Evolutionary conservation across 371 early-diverging fungal species (phyloP).

Genomic region (Mortierella sp.): DNA sequence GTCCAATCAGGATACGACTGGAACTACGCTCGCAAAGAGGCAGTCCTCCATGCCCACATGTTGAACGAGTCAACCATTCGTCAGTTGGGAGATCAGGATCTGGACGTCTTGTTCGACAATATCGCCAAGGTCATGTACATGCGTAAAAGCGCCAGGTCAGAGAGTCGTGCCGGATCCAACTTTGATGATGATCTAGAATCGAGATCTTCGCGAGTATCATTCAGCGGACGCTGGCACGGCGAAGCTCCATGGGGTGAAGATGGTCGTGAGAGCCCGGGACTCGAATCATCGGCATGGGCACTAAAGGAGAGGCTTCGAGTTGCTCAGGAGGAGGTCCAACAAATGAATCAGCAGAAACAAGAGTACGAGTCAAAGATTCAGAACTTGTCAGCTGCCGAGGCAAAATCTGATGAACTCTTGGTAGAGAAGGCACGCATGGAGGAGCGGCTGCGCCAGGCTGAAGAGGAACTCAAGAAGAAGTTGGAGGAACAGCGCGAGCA

Average conservation of each 20-base stretch:
- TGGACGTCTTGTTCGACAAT: conserved; percentile 68
- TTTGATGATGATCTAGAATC: conserved; percentile 67
- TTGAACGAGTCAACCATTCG: conserved; percentile 56
- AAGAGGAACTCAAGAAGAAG: conserved; percentile 61
- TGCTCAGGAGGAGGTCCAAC: conserved; percentile 68
- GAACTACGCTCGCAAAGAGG: conserved; percentile 82
- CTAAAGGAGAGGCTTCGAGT: conserved; percentile 64
- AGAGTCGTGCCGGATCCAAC: conserved; percentile 61
- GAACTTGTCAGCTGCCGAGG: conserved; percentile 58
- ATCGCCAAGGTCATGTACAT: conserved; percentile 65
- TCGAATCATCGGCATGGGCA: conserved; percentile 44
- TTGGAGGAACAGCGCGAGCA: conserved; percentile 59
- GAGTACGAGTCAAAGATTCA: conserved; percentile 69
- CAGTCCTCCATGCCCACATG: conserved; percentile 62
- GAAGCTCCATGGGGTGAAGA: conserved; percentile 28
- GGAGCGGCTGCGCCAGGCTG: conserved; percentile 57
- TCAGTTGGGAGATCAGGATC: conserved; percentile 67
- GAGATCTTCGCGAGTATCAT: conserved; percentile 39
- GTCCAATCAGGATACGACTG: conserved; percentile 77
- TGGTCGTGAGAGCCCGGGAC: conserved; percentile 23
- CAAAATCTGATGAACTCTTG: conserved; percentile 56
- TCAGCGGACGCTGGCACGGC: conserved; percentile 37
- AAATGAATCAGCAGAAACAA: conserved; percentile 62
- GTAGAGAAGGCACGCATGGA: conserved; percentile 54
- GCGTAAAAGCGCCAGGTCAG: conserved; percentile 60